Percentiles rank a stretch among this genome's conserved stretches.
These are phyloP conservation scores for Rhodomyrtus psidioides DNA, from an alignment of 441 rosid genomes.

Conservation along the genomic window DNA sequence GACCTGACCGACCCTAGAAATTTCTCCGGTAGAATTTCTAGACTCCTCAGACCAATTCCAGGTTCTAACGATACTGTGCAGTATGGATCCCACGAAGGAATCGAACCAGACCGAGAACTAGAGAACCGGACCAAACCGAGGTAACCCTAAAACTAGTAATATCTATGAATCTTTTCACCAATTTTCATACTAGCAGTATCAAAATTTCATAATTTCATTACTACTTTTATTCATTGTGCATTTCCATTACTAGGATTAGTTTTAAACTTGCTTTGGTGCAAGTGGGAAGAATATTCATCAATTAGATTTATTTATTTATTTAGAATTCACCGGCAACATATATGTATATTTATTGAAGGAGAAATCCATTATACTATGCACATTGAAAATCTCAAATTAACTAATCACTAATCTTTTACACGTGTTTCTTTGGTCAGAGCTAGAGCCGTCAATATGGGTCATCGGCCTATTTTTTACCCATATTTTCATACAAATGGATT, in stretches of 20 bases:
- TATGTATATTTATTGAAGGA: too few species aligned
- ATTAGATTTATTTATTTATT: neutral
- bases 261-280: neutral
- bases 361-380: too few species aligned
- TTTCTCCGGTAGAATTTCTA: neutral
- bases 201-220: neutral
- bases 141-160: neutral
- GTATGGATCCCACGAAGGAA: fast-evolving
- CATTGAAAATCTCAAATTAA: neutral
- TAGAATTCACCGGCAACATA: neutral
- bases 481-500: too few species aligned
- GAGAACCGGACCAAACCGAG: fast-evolving
- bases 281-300: neutral
- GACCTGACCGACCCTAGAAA: fast-evolving
- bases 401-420: neutral
- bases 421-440: neutral
- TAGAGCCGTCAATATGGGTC: too few species aligned
- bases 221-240: neutral
- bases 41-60: neutral
- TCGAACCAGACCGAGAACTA: fast-evolving
- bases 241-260: neutral
- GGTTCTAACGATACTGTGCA: fast-evolving
- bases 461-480: too few species aligned
- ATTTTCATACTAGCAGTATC: neutral
- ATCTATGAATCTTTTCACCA: neutral